Base-by-base conservation (phyloP, 305 asterid genomes). In the Fraxinus nigra region DNA sequence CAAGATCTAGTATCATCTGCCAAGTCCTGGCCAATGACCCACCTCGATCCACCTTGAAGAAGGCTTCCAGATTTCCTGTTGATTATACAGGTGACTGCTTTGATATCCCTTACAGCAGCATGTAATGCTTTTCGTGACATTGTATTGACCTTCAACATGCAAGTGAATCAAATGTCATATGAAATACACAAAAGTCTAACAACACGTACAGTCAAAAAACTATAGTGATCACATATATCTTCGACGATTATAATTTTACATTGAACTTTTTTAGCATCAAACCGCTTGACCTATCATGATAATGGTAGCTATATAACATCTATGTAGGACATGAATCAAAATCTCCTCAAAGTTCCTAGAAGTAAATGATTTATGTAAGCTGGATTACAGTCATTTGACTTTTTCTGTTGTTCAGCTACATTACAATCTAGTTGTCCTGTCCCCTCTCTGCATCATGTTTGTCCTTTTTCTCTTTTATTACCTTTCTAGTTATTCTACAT, bases 121-220 rank as follows among this genome's bases (percentile, higher is more conserved):
- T 75, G 69, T 14, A 87, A 65, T 1, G 86, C 79, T 56, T 76
- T 75, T 51, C 43, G 79, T 78, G 89, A 87, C 46, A 88, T 61
- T 1, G 85, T 72, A 72, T 85, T 89, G 82, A 89, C 90, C 92
- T 89, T 86, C 85, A 78, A 77, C 72, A 81, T 46, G 30, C 16
- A 83, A 79, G 69, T n/a, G 8, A 80, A 63, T 63, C 56, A 65
- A 77, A 32, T n/a, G 82, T 69, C 38, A 81, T 26, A 26, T 9
- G 73, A 18, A 11, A 32, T 46, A 77, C 40, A 18, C 3, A 14
- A 37, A 6, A 8, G 76, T 69, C 54, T 22, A 61, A 32, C 13
- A 51, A 75, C 14, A 10, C 14, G 14, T 30, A 51, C 20, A 38
- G 74, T 67, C 10, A 67, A 28, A 28, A 67, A 67, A 67, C 10